phyloP scores from a whole-genome alignment of 768 basidiomycete genomes.

The Lentinula sp. region DNA sequence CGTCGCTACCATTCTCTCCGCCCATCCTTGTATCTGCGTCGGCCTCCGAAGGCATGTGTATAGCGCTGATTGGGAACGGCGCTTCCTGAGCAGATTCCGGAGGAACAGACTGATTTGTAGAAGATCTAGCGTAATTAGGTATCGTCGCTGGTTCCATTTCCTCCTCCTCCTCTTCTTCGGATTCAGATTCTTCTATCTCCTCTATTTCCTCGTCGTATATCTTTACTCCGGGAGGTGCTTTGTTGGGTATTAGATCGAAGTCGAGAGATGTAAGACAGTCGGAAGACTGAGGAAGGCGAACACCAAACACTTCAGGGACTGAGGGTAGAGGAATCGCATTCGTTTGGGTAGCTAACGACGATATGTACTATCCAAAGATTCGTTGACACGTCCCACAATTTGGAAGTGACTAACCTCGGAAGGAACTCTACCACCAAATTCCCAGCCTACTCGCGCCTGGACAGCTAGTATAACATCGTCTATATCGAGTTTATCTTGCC shows the following conservation, averaged over 20 bases:
- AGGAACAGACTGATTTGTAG: constrained; percentile 14
- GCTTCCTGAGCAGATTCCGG: constrained; percentile 29
- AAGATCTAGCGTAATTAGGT: constrained; percentile 23
- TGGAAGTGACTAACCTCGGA: constrained; percentile 57
- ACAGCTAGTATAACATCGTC: constrained; percentile 79
- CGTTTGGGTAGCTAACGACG: constrained; percentile 77
- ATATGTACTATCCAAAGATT: constrained; percentile 48
- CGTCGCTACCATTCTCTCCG: constrained; percentile 63
- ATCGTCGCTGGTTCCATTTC: constrained; percentile 69
- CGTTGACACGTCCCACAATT: neutral
- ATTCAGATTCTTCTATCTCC: constrained; percentile 73
- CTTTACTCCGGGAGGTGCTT: constrained; percentile 71
- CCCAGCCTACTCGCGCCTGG: constrained; percentile 89
- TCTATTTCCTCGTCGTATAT: constrained; percentile 79
- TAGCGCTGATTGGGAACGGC: constrained; percentile 54
- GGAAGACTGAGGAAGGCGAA: constrained; percentile 64
- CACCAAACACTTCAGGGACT: constrained; percentile 86
- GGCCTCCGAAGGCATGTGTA: constrained; percentile 62
- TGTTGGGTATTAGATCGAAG: constrained; percentile 83
- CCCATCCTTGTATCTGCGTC: constrained; percentile 29
- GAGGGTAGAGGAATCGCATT: constrained; percentile 76
- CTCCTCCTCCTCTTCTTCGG: constrained; percentile 48
- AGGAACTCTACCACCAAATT: constrained; percentile 82
- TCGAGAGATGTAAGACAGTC: constrained; percentile 77
- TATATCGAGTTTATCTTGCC: constrained; percentile 73